These are phyloP conservation scores for Clitoria ternatea DNA, from an alignment of 306 rosid species.

Conservation along the genomic window DNA sequence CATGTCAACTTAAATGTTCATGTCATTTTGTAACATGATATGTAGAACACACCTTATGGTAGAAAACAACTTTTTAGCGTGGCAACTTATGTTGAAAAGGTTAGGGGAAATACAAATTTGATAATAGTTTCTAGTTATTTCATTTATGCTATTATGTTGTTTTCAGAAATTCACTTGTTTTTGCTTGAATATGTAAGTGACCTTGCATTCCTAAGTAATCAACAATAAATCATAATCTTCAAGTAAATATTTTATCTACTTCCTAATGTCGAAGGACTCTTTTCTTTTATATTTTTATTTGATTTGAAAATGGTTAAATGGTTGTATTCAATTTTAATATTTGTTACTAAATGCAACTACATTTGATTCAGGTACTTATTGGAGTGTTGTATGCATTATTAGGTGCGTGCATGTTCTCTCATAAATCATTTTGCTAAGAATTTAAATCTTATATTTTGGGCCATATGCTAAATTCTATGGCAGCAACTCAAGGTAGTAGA, in stretches of 20 bases:
- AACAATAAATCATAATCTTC: slow-evolving; percentile 14
- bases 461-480: neutral
- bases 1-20: neutral
- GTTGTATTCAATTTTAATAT: slow-evolving; percentile 14
- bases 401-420: slow-evolving; percentile 48
- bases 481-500: neutral
- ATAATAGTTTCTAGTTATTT: neutral
- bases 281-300: slow-evolving; percentile 9
- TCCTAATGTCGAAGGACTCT: neutral
- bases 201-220: neutral
- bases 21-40: neutral
- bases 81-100: neutral
- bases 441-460: neutral
- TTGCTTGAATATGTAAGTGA: neutral
- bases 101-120: neutral
- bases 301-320: slow-evolving; percentile 9
- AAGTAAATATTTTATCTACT: slow-evolving; percentile 7
- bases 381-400: slow-evolving; percentile 57
- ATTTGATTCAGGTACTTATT: slow-evolving; percentile 61
- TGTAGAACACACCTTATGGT: neutral
- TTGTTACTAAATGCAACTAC: slow-evolving; percentile 24
- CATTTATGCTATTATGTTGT: neutral
- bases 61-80: slow-evolving; percentile 15
- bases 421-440: neutral
- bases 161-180: neutral